Evolutionary conservation across 2,329 filamentous ascomycete genomes (phyloP).

Genomic region (Fusarium longipes): DNA sequence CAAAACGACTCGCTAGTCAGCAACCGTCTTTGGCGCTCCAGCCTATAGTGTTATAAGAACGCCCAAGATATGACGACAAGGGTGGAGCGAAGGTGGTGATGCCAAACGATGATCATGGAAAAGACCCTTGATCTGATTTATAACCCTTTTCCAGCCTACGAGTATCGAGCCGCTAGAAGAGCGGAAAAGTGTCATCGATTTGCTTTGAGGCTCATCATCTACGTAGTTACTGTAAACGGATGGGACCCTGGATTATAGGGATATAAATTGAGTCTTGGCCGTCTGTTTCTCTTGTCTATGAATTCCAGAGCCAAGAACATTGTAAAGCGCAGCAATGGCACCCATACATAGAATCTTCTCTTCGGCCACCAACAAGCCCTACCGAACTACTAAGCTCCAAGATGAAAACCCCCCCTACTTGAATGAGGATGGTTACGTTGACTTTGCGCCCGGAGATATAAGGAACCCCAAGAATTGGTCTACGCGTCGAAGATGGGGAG

Average conservation of each 20-base stretch:
- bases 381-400: constrained; percentile 20
- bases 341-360: constrained; percentile 30
- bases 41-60: constrained; percentile 19
- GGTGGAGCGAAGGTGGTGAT: constrained; percentile 21
- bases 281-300: neutral
- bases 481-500: constrained; percentile 3
- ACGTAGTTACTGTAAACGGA: neutral
- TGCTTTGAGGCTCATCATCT: neutral
- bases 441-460: constrained; percentile 15
- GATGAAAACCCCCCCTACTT: constrained; percentile 20
- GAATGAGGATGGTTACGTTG: constrained; percentile 24
- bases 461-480: constrained; percentile 24
- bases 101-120: constrained; percentile 16
- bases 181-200: constrained; percentile 17
- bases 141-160: constrained; percentile 3
- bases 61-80: constrained; percentile 23
- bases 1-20: neutral
- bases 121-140: constrained; percentile 20
- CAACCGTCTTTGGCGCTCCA: neutral
- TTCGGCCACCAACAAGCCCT: constrained; percentile 25
- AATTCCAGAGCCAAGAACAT: neutral
- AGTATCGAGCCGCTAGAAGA: constrained; percentile 4
- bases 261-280: constrained; percentile 9
- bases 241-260: neutral
- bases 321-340: constrained; percentile 8